phyloP scores from a whole-genome alignment of 305 asterid genomes.

The Solanum hybrid region DNA sequence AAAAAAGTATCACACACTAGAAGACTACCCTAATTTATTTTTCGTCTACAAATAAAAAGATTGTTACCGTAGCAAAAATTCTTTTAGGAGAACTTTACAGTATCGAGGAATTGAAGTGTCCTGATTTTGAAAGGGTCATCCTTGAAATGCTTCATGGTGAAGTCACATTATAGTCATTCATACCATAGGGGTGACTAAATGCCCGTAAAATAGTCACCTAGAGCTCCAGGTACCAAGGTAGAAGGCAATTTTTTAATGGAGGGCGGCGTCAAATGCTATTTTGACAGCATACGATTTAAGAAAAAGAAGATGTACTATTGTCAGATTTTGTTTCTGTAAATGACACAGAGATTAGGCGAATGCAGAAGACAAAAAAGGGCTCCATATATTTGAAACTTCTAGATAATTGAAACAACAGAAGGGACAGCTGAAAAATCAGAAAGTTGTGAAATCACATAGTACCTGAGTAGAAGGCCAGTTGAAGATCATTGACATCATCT shows the following conservation, averaged over 20 bases:
- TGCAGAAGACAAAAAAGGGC: not conserved
- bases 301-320: not conserved
- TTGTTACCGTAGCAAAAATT: not conserved
- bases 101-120: not conserved
- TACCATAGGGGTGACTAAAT: not conserved
- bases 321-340: not conserved
- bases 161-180: not conserved
- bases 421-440: not conserved
- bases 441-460: constrained; percentile 9
- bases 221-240: not conserved
- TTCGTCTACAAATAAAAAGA: not conserved
- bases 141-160: not conserved
- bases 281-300: not conserved
- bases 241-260: not conserved
- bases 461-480: constrained; percentile 95
- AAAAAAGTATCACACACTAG: not conserved
- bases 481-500: constrained; percentile 99
- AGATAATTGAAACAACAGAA: not conserved
- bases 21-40: not conserved
- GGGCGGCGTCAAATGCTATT: not conserved
- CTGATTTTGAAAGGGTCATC: not conserved
- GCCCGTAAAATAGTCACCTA: not conserved
- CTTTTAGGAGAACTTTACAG: not conserved
- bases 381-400: not conserved
- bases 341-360: not conserved